Base-by-base conservation (phyloP, 495 filamentous ascomycete genomes). In the Jackrogersella multiformis region DNA sequence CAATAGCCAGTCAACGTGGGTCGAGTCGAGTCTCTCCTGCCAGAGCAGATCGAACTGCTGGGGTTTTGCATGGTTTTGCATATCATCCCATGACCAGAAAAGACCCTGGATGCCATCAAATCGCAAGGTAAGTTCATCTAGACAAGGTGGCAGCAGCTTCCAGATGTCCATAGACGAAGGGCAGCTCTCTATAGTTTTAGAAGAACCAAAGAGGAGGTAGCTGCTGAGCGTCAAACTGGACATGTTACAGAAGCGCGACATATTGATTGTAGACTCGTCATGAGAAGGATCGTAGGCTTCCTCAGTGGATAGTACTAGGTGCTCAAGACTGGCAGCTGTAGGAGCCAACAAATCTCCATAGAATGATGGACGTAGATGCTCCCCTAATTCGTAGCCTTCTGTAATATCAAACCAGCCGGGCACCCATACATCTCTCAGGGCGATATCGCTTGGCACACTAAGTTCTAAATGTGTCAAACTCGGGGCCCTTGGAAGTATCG, bases 211-310 rank as follows among this genome's bases (percentile, higher is more conserved):
- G 10, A 66, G 38, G 6, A 66, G 24, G 5, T n/a, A 41, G 0
- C n/a, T 9, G 56, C 36, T 42, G 6, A 66, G 12, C 5, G 21
- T 21, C 4, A 60, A 44, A 7, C 2, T 4, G 10, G 30, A 38
- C 21, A 66, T 5, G 10, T 49, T 55, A 0, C n/a, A 41, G 30
- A 66, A 60, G 3, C 10, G 8, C 2, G 63, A 66, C 5, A 66
- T 15, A 20, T 66, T 41, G 18, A 66, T 60, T 9, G 0, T 15
- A 15, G 63, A 53, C n/a, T 18, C 48, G 24, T 66, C 63, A 21
- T 66, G 63, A 1, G 36, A 20, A 9, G 26, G 5, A 21, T 0
- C 6, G 1, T 1, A 65, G 36, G 10, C 41, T 44, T 10, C 15
- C 28, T 0, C n/a, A n/a, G 21, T n/a, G 20, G 36, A 23, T 10